Evolutionary conservation across 1,284 basidiomycete genomes (phyloP).

Genomic region (Cystobasidium sp.): DNA sequence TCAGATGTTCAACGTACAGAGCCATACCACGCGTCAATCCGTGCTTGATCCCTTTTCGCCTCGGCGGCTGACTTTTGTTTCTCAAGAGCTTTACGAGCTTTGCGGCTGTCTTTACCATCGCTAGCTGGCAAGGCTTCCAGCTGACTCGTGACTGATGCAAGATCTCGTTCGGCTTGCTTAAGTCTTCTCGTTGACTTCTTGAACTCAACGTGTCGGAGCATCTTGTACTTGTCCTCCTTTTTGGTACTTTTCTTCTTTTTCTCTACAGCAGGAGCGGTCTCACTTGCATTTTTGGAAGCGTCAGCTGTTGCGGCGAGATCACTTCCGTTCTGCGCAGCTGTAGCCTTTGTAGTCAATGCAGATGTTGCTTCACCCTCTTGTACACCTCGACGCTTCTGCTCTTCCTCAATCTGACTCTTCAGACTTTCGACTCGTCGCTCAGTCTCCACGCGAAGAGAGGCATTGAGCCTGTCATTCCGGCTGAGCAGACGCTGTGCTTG

Average conservation of each 20-base stretch:
- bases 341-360: not conserved
- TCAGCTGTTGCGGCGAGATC: not conserved
- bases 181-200: slow-evolving; percentile 25
- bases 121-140: slow-evolving; percentile 6
- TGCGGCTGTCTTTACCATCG: slow-evolving; percentile 22
- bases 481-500: slow-evolving; percentile 28
- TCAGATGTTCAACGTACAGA: slow-evolving; percentile 10
- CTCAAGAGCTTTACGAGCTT: slow-evolving; percentile 17
- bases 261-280: not conserved
- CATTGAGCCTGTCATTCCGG: slow-evolving; percentile 30
- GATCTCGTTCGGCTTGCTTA: slow-evolving; percentile 28
- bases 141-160: not conserved
- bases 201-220: slow-evolving; percentile 39
- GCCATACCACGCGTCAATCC: slow-evolving; percentile 34
- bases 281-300: not conserved
- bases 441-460: slow-evolving; percentile 26
- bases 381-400: slow-evolving; percentile 4
- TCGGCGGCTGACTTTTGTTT: not conserved
- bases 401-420: slow-evolving; percentile 23
- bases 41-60: slow-evolving; percentile 6
- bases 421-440: slow-evolving; percentile 38
- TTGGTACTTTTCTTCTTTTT: slow-evolving; percentile 23
- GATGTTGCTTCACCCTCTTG: not conserved
- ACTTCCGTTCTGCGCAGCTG: not conserved
- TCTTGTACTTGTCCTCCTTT: slow-evolving; percentile 36